These are phyloP conservation scores for Leccinum ochraceum DNA, from an alignment of 768 basidiomycete genomes.

Conservation along the genomic window DNA sequence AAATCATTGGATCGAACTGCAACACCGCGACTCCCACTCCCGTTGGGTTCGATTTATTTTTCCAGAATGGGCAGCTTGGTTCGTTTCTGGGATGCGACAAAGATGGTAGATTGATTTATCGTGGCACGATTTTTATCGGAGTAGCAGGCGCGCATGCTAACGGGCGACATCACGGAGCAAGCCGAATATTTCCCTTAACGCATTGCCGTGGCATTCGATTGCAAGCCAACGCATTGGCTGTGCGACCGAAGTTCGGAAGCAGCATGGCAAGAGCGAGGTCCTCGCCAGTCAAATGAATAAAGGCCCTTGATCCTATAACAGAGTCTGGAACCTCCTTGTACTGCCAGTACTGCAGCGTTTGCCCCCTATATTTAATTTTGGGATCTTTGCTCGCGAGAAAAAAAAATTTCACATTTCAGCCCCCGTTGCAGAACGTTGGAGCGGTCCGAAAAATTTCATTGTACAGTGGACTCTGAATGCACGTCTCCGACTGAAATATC, in stretches of 20 bases:
- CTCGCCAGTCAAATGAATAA: background rate
- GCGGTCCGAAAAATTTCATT: no score
- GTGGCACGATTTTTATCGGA: background rate
- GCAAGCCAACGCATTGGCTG: background rate
- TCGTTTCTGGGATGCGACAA: slow-evolving; percentile 8
- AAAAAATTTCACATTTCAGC: background rate
- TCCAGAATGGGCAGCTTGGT: slow-evolving; percentile 1
- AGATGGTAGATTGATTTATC: background rate
- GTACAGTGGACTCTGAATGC: no score
- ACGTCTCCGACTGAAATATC: no score
- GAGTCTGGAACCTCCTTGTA: no score
- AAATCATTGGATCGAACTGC: slow-evolving; percentile 4
- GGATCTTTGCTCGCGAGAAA: background rate
- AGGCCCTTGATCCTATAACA: no score
- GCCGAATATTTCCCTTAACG: background rate
- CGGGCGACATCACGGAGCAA: background rate
- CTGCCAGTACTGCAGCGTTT: background rate
- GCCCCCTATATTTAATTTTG: no score
- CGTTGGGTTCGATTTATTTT: slow-evolving; percentile 7
- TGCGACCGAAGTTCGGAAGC: slow-evolving; percentile 1
- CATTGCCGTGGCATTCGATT: background rate
- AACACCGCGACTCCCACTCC: background rate
- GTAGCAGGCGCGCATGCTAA: slow-evolving; percentile 17
- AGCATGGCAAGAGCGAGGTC: slow-evolving; percentile 3
- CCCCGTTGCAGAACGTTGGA: no score